Evolutionary conservation across 2,329 filamentous ascomycete species (phyloP).

Genomic region (Polytolypa hystricis): DNA sequence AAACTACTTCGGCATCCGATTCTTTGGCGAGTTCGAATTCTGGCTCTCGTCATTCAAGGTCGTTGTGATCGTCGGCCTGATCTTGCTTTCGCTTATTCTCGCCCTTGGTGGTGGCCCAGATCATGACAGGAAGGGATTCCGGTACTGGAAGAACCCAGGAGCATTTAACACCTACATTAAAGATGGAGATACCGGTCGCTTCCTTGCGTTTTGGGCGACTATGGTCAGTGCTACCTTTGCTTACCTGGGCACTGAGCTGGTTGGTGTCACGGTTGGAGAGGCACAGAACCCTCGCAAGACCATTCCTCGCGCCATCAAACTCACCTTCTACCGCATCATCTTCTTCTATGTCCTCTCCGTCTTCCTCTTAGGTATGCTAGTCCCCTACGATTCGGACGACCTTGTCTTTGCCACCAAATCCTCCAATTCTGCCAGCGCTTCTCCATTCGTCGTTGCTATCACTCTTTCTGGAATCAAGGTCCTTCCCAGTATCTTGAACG

Average conservation of each 20-base stretch:
- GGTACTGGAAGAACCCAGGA: conserved; percentile 55
- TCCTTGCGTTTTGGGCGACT: conserved; percentile 53
- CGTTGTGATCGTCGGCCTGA: conserved; percentile 53
- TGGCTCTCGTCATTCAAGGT: conserved; percentile 56
- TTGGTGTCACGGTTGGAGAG: conserved; percentile 47
- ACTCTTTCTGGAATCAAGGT: conserved; percentile 54
- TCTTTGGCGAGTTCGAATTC: conserved; percentile 58
- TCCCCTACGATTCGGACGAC: conserved; percentile 53
- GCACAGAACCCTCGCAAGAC: conserved; percentile 41
- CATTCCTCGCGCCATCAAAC: conserved; percentile 44
- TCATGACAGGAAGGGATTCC: conserved; percentile 51
- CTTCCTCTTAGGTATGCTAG: conserved; percentile 48
- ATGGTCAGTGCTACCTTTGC: conserved; percentile 33
- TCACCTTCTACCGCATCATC: conserved; percentile 45
- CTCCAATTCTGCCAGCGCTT: conserved; percentile 49
- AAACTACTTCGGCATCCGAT: conserved; percentile 59
- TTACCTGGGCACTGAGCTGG: conserved; percentile 35
- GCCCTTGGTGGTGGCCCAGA: conserved; percentile 55
- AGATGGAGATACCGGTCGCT: conserved; percentile 39
- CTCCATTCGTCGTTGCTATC: conserved; percentile 62
- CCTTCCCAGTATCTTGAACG: conserved; percentile 64
- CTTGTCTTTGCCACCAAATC: conserved; percentile 42
- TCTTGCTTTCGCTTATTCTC: conserved; percentile 53
- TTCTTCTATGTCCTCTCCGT: conserved; percentile 49
- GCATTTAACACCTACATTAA: conserved; percentile 42